phyloP scores from a whole-genome alignment of 192 early-diverging fungal genomes.

The Coemansia sp. region DNA sequence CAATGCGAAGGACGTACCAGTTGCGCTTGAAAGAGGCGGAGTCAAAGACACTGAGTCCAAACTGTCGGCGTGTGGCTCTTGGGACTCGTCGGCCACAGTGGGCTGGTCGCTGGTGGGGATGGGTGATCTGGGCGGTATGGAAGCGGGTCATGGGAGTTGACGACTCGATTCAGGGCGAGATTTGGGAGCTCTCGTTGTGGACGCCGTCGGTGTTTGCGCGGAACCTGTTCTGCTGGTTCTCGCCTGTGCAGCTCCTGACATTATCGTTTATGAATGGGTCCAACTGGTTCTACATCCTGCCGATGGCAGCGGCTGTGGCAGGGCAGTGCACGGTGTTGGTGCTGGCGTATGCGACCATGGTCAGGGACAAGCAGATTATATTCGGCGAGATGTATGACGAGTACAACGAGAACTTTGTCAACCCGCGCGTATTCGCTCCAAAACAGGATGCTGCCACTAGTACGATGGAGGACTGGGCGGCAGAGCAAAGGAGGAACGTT shows the following conservation, averaged over 20 bases:
- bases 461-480: conserved; percentile 46
- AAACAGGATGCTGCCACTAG: conserved; percentile 56
- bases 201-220: conserved; percentile 48
- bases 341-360: conserved; percentile 37
- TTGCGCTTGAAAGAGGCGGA: conserved; percentile 34
- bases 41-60: conserved; percentile 19
- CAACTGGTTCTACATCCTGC: conserved; percentile 63
- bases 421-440: conserved; percentile 63
- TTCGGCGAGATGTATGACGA: conserved; percentile 62
- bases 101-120: conserved; percentile 38
- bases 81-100: conserved; percentile 43
- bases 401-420: conserved; percentile 66
- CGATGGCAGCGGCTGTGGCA: conserved; percentile 56
- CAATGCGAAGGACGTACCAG: conserved; percentile 41
- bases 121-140: conserved; percentile 35
- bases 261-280: conserved; percentile 55
- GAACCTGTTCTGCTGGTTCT: conserved; percentile 64
- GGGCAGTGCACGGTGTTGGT: conserved; percentile 56
- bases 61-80: conserved; percentile 37
- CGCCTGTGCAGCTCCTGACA: conserved; percentile 63
- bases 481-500: conserved; percentile 11
- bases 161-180: conserved; percentile 43
- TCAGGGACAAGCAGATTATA: conserved; percentile 66
- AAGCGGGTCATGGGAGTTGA: conserved; percentile 33
- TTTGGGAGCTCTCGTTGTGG: conserved; percentile 59